Evolutionary conservation across 2,329 filamentous ascomycete species (phyloP), one percentile per base, ranked within the genome.

Genomic region (Aureobasidium sp.): DNA sequence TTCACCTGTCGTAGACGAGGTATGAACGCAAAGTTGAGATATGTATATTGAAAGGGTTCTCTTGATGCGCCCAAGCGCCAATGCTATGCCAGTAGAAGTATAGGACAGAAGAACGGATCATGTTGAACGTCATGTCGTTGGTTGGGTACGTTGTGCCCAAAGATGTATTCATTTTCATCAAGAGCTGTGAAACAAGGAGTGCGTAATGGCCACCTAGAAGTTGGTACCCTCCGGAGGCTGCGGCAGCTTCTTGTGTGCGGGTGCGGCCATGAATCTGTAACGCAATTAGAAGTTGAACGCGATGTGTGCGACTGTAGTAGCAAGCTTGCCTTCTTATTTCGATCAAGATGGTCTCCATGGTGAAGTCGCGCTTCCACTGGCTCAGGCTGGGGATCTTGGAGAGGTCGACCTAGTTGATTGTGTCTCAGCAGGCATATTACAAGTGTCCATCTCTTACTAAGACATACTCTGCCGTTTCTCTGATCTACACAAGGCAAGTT

Each of bases 401-500:
- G 20, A 89, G 87, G 72, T 97, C 92, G 68, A 97, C 91, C 81
- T 90, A 72, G 37, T 32, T 20, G 1, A 9, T 34, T n/a, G 1
- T 53, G 26, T 48, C 15, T 64, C 53, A 62, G 48, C 57, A 56
- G 62, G 17, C 41, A 24, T 12, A 13, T 48, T 10, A 15, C 41
- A 26, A 8, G 15, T 26, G 12, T 59, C 5, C 3, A n/a, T 12
- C 5, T 36, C 13, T 27, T 50, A 10, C 26, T 20, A 37, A 59
- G 72, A 64, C 75, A 26, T 26, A 89, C 87, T 78, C 85, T 84
- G 71, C 94, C 94, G 66, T 89, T 89, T 68, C 81, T 84, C 66
- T 83, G 81, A 76, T 93, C 89, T 59, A 99, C 94, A 71, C 93
- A 96, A 29, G 94, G 94, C n/a, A 97, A 84, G 78, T 97, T 97